Evolutionary conservation across 208 protist species (phyloP), one percentile per base, ranked within the genome.

Genomic region (Leishmania martiniquensis): DNA sequence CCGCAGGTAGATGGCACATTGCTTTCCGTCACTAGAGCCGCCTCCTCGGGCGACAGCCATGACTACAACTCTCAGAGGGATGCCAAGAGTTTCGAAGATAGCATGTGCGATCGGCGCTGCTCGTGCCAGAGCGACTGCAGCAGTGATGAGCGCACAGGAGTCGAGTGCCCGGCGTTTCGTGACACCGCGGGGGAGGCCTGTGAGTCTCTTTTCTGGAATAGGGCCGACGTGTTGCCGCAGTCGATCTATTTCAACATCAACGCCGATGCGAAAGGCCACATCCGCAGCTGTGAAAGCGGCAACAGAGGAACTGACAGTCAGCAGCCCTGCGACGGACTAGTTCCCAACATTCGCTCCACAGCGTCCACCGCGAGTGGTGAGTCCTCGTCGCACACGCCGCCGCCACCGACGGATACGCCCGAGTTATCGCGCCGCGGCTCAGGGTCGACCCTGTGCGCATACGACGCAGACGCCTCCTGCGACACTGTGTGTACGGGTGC

Each of bases 21-120:
- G 12, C 62, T 69, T 25, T 34, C 54, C 32, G 68, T 66, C 39
- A 74, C 63, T 10, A 69, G 42, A 39, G 42, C 55, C 44, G 78
- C 74, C 47, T 78, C 72, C 25, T 73, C 66, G 7, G 72, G 70
- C 42, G 67, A 66, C 44, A 29, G 67, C 78, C 29, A 62, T 20
- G 72, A 77, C 32, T 20, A 6, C 52, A 55, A 42, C n/a, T 44
- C 37, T 67, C 49, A 66, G 39, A 71, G 54, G 49, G 78, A 69
- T 44, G 66, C 20, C 29, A 44, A 42, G 22, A 22, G 37, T 29
- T 15, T 34, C 44, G 70, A 37, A 29, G 42, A 25, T 55, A 68
- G 69, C n/a, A 22, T 13, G 13, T 15, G 57, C 13, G 57, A 63
- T 63, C 57, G 57, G 13, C 29, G 57, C 57, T 63, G 57, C 57